Evolutionary conservation across 495 filamentous ascomycete species (phyloP).

Genomic region (Penicillium taxi): DNA sequence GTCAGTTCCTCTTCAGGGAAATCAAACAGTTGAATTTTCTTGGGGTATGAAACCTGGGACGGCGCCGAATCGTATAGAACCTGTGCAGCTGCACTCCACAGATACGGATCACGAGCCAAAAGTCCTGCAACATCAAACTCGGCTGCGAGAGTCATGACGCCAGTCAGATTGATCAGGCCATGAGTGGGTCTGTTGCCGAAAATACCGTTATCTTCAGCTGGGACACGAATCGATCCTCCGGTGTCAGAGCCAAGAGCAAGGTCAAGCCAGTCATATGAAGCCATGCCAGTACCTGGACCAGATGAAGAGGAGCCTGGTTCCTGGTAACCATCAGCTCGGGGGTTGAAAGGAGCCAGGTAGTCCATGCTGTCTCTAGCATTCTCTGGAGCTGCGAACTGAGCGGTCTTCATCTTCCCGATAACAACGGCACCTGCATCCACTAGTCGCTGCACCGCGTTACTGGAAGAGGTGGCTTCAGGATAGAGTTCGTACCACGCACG

Average conservation of each 20-base stretch:
- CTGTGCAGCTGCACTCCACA: conserved; percentile 2
- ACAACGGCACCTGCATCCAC: conserved; percentile 39
- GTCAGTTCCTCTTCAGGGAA: too few relatives aligned
- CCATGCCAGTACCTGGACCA: conserved; percentile 31
- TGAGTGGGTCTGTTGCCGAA: conserved; percentile 6
- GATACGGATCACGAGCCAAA: conserved; percentile 5
- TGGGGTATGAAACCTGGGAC: background rate
- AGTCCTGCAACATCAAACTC: conserved; percentile 7
- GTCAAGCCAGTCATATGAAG: conserved; percentile 36
- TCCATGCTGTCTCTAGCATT: conserved; percentile 34
- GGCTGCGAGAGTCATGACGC: conserved; percentile 4
- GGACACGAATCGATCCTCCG: conserved; percentile 24
- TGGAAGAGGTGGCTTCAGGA: conserved; percentile 21
- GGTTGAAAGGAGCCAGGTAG: conserved; percentile 37
- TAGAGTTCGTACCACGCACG: conserved; percentile 35
- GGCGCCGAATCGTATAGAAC: background rate
- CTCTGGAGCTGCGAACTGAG: conserved; percentile 39
- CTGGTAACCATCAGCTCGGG: conserved; percentile 40
- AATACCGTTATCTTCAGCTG: conserved; percentile 1
- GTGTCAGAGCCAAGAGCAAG: conserved; percentile 42
- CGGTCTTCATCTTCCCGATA: conserved; percentile 42
- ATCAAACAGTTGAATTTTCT: conserved; percentile 1
- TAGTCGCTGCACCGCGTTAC: conserved; percentile 28
- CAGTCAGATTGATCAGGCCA: conserved; percentile 2
- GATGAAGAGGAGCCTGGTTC: conserved; percentile 30